Conservation (phyloP, 805 yeast species). For the Starmerella geochares region DNA sequence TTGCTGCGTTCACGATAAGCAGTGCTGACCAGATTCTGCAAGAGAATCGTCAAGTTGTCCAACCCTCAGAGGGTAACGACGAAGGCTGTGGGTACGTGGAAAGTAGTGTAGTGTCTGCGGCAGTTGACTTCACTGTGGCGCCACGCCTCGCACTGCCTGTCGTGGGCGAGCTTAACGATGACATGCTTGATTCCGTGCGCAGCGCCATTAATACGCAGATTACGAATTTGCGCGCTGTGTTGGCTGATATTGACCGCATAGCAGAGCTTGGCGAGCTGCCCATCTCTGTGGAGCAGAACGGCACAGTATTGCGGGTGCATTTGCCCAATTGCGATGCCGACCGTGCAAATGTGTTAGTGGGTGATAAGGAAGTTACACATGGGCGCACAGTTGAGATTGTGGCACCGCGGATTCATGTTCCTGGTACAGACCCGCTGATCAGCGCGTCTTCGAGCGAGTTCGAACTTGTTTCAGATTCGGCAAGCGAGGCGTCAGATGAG, state of each 20-base stretch:
- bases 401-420: not conserved
- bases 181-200: slow-evolving; percentile 35
- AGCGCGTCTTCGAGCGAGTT: slow-evolving; percentile 1
- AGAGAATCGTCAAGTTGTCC: not conserved
- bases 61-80: not conserved
- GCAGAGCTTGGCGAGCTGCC: slow-evolving; percentile 58
- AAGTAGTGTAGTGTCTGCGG: slow-evolving; percentile 10
- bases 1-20: not conserved
- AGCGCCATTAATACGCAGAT: slow-evolving; percentile 30
- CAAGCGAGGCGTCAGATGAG: not conserved
- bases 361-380: slow-evolving; percentile 49
- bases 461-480: not conserved
- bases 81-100: not conserved
- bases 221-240: slow-evolving; percentile 34
- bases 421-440: not conserved
- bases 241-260: slow-evolving; percentile 39
- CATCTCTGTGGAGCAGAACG: slow-evolving; percentile 37
- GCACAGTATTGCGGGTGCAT: slow-evolving; percentile 41
- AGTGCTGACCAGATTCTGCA: too few relatives aligned
- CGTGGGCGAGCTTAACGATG: slow-evolving; percentile 38
- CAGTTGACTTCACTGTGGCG: slow-evolving; percentile 46
- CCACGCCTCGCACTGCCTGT: slow-evolving; percentile 37
- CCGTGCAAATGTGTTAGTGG: slow-evolving; percentile 46
- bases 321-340: slow-evolving; percentile 61
- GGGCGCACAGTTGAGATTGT: slow-evolving; percentile 40